Base-by-base conservation (phyloP, 1,284 basidiomycete species). In the Porodaedalea pini region DNA sequence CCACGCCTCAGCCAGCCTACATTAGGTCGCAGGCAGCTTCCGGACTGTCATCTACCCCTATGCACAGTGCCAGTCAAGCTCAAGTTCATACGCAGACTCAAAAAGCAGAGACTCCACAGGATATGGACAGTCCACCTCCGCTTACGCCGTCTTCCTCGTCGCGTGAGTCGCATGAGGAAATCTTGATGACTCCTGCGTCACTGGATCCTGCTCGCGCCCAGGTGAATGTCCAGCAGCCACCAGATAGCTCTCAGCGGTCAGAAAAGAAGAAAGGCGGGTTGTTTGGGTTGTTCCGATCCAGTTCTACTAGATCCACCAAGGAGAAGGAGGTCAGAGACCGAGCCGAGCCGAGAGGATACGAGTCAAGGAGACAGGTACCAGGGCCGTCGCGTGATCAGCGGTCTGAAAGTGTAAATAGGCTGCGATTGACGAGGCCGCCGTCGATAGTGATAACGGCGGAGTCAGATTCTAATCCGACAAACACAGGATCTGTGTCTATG, bases 241-340 rank as follows among this genome's bases (percentile, higher is more conserved):
- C 56, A 32, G 41, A 34, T 8, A 39, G 43, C 17, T 34, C 27
- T 25, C 45, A 43, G 15, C 45, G 51, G 2, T 37, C 52, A 54
- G 70, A 70, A 50, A 54, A 66, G 15, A 66, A 68, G 59, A 74
- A 72, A 64, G 61, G 63, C 21, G 67, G 71, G 13, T 64, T 75
- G 39, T 69, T 73, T 45, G 66, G 68, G n/a, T 61, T 74, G 23
- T 74, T 74, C 62, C 70, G 73, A 8, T 74, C 73, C 0, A 68
- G 65, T 27, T 72, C 72, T 1, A 40, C 54, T 19, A 68, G 69
- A 3, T 66, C 71, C 6, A 67, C 67, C 32, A 72, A 71, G 61
- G 66, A 62, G 37, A 29, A 71, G 61, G 66, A 62, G 40, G 19
- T 25, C n/a, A 53, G 37, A 23, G 52, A 55, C 3, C 25, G 37